phyloP scores from a whole-genome alignment of 1,284 basidiomycete species.

The Calocybe gambosa region DNA sequence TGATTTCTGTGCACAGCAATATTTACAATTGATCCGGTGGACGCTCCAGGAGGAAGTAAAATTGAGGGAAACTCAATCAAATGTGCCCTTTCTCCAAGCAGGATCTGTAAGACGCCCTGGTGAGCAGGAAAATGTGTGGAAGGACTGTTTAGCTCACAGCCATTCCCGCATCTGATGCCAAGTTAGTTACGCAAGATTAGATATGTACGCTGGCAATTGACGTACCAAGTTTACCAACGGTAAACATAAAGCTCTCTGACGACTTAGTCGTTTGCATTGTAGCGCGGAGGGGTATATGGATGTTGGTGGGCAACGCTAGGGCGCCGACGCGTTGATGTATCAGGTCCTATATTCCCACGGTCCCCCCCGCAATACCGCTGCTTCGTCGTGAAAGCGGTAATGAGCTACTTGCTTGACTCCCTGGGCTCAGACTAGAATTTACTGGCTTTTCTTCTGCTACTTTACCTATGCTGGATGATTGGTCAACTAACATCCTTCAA shows the following conservation, averaged over 20 bases:
- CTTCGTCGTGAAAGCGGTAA: no score
- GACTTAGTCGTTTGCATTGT: conserved; percentile 16
- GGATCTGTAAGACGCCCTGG: conserved; percentile 51
- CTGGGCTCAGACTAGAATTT: neutral
- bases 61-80: conserved; percentile 95
- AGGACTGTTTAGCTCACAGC: conserved; percentile 44
- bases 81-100: conserved; percentile 87
- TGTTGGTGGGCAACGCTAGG: neutral
- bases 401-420: no score
- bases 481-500: conserved; percentile 35
- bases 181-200: neutral
- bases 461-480: conserved; percentile 29
- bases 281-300: neutral
- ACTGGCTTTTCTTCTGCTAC: neutral
- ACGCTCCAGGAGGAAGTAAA: conserved; percentile 82
- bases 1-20: conserved; percentile 87
- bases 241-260: conserved; percentile 43
- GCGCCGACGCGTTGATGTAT: neutral
- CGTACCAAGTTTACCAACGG: conserved; percentile 46
- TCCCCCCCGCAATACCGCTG: no score
- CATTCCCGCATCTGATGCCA: conserved; percentile 69
- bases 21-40: conserved; percentile 93
- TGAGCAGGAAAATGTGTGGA: conserved; percentile 9
- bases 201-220: neutral
- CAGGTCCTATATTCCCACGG: neutral